A percentile compares a stretch with the other conserved stretches of the same genome.
phyloP scores from a whole-genome alignment of 106 monocot genomes.

The Allium fistulosum region DNA sequence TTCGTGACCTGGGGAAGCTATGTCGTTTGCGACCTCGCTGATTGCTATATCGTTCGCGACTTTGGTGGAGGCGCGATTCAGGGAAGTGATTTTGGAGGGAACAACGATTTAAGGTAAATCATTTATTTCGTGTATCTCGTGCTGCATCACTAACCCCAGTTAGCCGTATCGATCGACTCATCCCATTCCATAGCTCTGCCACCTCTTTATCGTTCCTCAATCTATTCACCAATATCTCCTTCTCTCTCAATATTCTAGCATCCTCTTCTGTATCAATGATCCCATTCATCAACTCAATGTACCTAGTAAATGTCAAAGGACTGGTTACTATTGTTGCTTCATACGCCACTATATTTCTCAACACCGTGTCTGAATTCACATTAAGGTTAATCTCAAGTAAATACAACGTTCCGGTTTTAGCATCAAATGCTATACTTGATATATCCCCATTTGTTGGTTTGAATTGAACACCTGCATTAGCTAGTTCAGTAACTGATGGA shows the following conservation, averaged over 20 bases:
- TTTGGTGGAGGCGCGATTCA: no score
- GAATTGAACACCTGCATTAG: constrained; percentile 29
- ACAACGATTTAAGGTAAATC: no score
- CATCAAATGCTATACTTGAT: constrained; percentile 12
- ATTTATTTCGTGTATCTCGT: no score
- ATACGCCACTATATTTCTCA: constrained; percentile 29
- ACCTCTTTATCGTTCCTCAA: constrained; percentile 26
- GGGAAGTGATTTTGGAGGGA: no score
- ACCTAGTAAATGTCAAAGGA: constrained; percentile 17
- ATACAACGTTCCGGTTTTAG: constrained; percentile 5
- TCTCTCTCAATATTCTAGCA: constrained; percentile 21
- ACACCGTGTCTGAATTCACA: constrained; percentile 20
- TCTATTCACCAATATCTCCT: constrained; percentile 8
- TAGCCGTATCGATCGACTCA: constrained; percentile 23
- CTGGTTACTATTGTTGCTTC: constrained; percentile 10
- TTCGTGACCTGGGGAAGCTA: no score
- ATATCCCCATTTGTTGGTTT: constrained; percentile 11
- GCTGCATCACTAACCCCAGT: no score
- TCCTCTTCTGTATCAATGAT: constrained; percentile 31
- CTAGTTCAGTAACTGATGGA: constrained; percentile 47
- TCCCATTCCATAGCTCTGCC: constrained; percentile 30
- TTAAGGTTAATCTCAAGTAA: constrained; percentile 21
- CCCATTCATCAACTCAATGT: constrained; percentile 37
- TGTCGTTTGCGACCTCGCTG: no score
- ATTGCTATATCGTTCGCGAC: no score